A percentile compares a stretch with the other conserved stretches of the same genome.
Evolutionary conservation across 2,329 filamentous ascomycete species (phyloP).

Genomic region (Endoconidiophora laricicola): DNA sequence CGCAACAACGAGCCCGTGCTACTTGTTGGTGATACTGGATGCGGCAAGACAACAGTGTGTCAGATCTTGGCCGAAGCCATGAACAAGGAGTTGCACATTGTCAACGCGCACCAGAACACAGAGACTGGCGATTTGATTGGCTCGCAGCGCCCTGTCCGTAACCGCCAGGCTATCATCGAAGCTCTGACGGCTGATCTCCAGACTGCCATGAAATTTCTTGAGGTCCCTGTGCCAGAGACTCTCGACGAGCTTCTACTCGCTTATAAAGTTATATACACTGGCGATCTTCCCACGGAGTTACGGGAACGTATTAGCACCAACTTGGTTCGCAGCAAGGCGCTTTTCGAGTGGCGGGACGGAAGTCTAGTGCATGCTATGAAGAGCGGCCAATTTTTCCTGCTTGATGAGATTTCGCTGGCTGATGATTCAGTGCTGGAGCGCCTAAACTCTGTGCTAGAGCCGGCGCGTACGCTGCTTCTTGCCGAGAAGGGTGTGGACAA

Average conservation of each 20-base stretch:
- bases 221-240: background rate
- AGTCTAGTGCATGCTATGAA: slow-evolving; percentile 91
- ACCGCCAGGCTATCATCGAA: slow-evolving; percentile 57
- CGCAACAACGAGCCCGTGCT: slow-evolving; percentile 86
- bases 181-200: slow-evolving; percentile 46
- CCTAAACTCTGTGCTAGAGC: slow-evolving; percentile 89
- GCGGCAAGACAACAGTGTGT: slow-evolving; percentile 92
- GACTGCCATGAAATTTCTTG: slow-evolving; percentile 27
- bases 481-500: slow-evolving; percentile 85
- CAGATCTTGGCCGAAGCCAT: slow-evolving; percentile 78
- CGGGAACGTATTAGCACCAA: slow-evolving; percentile 30
- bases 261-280: slow-evolving; percentile 29
- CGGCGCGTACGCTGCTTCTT: slow-evolving; percentile 67
- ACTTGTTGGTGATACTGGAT: slow-evolving; percentile 90
- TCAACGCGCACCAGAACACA: slow-evolving; percentile 96
- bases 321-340: slow-evolving; percentile 52
- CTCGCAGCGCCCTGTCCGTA: slow-evolving; percentile 79
- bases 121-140: slow-evolving; percentile 96
- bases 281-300: slow-evolving; percentile 25
- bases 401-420: slow-evolving; percentile 94
- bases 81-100: slow-evolving; percentile 60
- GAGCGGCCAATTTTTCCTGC: slow-evolving; percentile 71
- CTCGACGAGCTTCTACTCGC: slow-evolving; percentile 17
- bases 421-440: slow-evolving; percentile 95
- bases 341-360: slow-evolving; percentile 95